Evolutionary conservation across 2,329 filamentous ascomycete genomes (phyloP).

Genomic region (Dendrostoma leiphaemia): DNA sequence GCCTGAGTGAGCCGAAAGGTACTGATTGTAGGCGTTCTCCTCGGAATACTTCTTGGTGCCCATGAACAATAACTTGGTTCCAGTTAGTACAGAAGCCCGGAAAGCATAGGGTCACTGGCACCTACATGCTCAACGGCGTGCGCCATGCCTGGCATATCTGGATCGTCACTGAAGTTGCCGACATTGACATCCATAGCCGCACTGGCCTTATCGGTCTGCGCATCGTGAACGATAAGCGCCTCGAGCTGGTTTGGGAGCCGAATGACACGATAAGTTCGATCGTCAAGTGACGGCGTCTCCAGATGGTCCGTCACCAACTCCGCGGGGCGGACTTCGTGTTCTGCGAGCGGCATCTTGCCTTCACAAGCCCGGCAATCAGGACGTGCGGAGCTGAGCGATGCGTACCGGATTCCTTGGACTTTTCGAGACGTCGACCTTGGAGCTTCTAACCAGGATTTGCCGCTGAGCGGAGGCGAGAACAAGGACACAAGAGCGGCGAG

Average conservation of each 20-base stretch:
- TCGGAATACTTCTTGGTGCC: slow-evolving; percentile 96
- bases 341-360: slow-evolving; percentile 27
- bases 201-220: slow-evolving; percentile 94
- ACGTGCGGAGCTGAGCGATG: background rate
- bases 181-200: slow-evolving; percentile 95
- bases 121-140: slow-evolving; percentile 88
- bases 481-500: background rate
- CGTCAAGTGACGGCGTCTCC: slow-evolving; percentile 81
- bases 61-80: slow-evolving; percentile 79
- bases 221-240: slow-evolving; percentile 87
- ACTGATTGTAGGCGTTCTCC: slow-evolving; percentile 95
- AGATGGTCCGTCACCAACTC: slow-evolving; percentile 64
- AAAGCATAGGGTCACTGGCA: slow-evolving; percentile 5
- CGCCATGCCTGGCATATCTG: slow-evolving; percentile 90
- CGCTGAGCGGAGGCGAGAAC: background rate
- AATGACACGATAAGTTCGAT: slow-evolving; percentile 85
- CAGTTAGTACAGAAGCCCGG: slow-evolving; percentile 4
- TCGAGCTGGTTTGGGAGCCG: slow-evolving; percentile 83
- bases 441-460: background rate
- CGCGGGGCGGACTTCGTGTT: slow-evolving; percentile 30
- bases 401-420: background rate
- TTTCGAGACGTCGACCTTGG: background rate
- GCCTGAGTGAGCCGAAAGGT: slow-evolving; percentile 85
- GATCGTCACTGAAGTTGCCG: slow-evolving; percentile 88
- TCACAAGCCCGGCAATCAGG: slow-evolving; percentile 24